A percentile compares a stretch with the other conserved stretches of the same genome.
These are phyloP conservation scores for Phyllosticta capitalensis DNA, from an alignment of 2,329 filamentous ascomycete genomes.

Conservation along the genomic window DNA sequence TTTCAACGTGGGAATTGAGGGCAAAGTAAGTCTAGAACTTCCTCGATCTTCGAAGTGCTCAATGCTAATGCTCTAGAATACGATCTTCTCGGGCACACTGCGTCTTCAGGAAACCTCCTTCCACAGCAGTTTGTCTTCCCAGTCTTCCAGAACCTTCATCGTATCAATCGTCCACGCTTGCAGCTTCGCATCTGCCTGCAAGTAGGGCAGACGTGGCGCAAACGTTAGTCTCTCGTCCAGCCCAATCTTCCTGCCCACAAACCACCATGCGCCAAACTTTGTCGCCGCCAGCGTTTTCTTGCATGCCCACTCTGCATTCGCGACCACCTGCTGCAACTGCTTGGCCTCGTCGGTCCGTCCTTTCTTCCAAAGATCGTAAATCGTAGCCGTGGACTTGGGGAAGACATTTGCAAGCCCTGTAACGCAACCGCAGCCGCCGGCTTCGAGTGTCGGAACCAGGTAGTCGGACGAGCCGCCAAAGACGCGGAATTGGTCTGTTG, in stretches of 20 bases:
- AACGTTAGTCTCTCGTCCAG: conserved; percentile 29
- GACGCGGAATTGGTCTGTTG: conserved; percentile 48
- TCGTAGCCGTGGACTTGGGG: conserved; percentile 24
- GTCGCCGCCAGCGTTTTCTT: conserved; percentile 41
- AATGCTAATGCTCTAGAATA: neutral
- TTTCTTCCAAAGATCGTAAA: conserved; percentile 34
- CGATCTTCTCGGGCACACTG: too few relatives aligned
- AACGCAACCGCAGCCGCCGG: conserved; percentile 42
- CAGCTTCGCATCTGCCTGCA: conserved; percentile 27
- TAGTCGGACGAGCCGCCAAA: conserved; percentile 63
- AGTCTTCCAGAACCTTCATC: conserved; percentile 28
- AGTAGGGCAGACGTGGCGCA: conserved; percentile 37
- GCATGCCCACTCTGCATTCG: conserved; percentile 42
- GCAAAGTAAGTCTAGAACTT: neutral
- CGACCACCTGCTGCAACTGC: conserved; percentile 34
- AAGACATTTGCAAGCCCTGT: conserved; percentile 38
- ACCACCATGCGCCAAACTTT: conserved; percentile 39
- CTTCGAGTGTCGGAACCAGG: conserved; percentile 41
- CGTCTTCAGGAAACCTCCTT: neutral
- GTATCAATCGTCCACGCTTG: conserved; percentile 37
- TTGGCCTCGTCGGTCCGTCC: conserved; percentile 31
- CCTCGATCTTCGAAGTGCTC: neutral
- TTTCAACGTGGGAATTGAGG: too few relatives aligned
- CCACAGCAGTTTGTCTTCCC: conserved; percentile 17
- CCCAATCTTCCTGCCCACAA: conserved; percentile 31